These are phyloP conservation scores for Sambucus nigra DNA, from an alignment of 129 eudicot species.

Conservation along the genomic window DNA sequence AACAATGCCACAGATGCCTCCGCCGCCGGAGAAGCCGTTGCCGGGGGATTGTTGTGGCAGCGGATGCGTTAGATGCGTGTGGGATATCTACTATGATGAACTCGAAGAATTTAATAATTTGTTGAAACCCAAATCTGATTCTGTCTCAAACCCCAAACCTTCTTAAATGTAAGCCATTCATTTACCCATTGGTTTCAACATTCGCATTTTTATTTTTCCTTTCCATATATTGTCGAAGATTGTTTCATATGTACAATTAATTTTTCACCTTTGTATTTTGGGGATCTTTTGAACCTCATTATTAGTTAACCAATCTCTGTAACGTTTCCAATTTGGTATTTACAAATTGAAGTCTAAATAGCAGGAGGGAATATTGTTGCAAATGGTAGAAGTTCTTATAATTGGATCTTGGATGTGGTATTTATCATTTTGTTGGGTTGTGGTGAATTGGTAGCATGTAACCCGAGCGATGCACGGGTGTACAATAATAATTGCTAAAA, in stretches of 20 bases:
- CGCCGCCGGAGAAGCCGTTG: conserved; percentile 94
- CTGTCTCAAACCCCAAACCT: conserved; percentile 17
- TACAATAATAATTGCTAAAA: no score
- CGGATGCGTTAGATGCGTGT: conserved; percentile 88
- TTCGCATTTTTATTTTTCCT: not conserved
- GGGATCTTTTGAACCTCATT: no score
- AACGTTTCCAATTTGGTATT: no score
- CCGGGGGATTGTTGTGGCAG: conserved; percentile 92
- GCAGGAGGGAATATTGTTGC: not conserved
- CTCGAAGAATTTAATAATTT: conserved; percentile 57
- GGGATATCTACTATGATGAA: conserved; percentile 81
- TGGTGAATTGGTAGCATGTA: no score
- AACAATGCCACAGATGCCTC: conserved; percentile 26
- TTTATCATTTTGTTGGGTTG: no score
- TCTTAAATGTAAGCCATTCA: conserved; percentile 4
- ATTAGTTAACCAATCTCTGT: no score
- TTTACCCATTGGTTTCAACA: not conserved
- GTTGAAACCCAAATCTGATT: conserved; percentile 21
- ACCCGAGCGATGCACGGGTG: no score
- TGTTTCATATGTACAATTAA: not conserved
- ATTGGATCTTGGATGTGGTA: no score
- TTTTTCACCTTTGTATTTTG: no score
- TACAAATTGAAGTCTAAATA: not conserved
- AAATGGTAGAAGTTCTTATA: no score
- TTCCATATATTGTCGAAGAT: not conserved